phyloP scores from a whole-genome alignment of 306 rosid species.

The Pterocarpus macrocarpus region DNA sequence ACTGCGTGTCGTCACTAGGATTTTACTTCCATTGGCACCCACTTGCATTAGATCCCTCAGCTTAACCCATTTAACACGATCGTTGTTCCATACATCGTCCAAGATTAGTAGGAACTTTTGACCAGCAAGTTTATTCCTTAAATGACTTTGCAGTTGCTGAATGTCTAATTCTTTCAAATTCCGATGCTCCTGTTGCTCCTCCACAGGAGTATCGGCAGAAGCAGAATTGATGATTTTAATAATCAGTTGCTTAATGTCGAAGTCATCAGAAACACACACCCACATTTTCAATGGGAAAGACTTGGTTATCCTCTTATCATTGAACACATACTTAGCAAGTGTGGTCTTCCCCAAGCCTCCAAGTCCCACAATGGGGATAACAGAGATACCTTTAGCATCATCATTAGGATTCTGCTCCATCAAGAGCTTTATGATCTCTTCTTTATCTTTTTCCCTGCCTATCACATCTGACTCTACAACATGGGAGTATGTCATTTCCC shows the following conservation, averaged over 20 bases:
- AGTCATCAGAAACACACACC: conserved; percentile 41
- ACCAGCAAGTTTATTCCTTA: conserved; percentile 19
- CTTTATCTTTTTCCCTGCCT: conserved; percentile 48
- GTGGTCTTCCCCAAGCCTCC: conserved; percentile 52
- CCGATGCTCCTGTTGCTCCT: background rate
- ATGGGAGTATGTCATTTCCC: conserved; percentile 42
- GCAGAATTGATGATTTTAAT: conserved; percentile 36
- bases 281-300: conserved; percentile 36
- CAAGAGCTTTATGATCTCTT: conserved; percentile 36
- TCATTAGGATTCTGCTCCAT: background rate
- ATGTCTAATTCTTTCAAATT: conserved; percentile 4
- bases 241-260: conserved; percentile 20
- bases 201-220: background rate
- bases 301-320: conserved; percentile 22
- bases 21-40: conserved; percentile 30
- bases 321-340: conserved; percentile 41
- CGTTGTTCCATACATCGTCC: conserved; percentile 39
- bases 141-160: background rate
- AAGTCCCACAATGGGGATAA: conserved; percentile 45
- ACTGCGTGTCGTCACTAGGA: conserved; percentile 34
- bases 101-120: conserved; percentile 39
- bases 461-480: conserved; percentile 46
- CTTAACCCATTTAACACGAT: conserved; percentile 30
- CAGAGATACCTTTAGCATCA: background rate
- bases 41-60: background rate